These are phyloP conservation scores for Rickenella mellea DNA, from an alignment of 768 basidiomycete species.

Conservation along the genomic window DNA sequence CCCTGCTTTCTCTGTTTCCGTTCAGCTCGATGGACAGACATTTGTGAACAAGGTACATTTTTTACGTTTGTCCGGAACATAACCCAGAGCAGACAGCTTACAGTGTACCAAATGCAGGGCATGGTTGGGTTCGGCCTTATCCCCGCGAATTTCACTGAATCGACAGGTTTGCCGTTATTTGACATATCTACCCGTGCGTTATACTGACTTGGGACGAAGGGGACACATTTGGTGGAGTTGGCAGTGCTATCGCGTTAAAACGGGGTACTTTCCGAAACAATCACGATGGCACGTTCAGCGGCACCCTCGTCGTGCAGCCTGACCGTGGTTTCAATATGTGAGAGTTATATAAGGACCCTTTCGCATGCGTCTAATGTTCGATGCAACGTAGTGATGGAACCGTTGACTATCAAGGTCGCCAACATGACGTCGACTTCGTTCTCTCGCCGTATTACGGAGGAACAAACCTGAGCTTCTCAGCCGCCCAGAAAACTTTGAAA, in stretches of 20 bases:
- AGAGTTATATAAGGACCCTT: constrained; percentile 7
- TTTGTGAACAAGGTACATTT: constrained; percentile 33
- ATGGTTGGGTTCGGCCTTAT: constrained; percentile 55
- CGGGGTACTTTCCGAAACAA: constrained; percentile 30
- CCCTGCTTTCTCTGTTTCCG: constrained; percentile 12
- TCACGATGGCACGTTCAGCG: constrained; percentile 31
- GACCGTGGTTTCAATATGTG: constrained; percentile 57
- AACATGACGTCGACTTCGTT: constrained; percentile 50
- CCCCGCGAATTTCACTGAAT: constrained; percentile 45
- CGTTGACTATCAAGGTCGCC: constrained; percentile 54
- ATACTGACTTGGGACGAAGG: constrained; percentile 10
- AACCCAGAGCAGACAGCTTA: not conserved
- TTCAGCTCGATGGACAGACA: constrained; percentile 27
- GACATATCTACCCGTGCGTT: not conserved
- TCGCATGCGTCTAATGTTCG: no score
- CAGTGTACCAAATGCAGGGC: constrained; percentile 24
- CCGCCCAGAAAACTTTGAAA: constrained; percentile 41
- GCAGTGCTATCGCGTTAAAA: constrained; percentile 52
- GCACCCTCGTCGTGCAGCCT: constrained; percentile 45
- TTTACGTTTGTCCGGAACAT: not conserved
- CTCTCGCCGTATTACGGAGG: constrained; percentile 45
- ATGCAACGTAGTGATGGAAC: constrained; percentile 32
- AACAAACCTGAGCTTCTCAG: constrained; percentile 34
- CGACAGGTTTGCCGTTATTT: constrained; percentile 27
- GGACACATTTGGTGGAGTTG: constrained; percentile 54